phyloP scores from a whole-genome alignment of 768 basidiomycete genomes.

The Boletus rex-veris region DNA sequence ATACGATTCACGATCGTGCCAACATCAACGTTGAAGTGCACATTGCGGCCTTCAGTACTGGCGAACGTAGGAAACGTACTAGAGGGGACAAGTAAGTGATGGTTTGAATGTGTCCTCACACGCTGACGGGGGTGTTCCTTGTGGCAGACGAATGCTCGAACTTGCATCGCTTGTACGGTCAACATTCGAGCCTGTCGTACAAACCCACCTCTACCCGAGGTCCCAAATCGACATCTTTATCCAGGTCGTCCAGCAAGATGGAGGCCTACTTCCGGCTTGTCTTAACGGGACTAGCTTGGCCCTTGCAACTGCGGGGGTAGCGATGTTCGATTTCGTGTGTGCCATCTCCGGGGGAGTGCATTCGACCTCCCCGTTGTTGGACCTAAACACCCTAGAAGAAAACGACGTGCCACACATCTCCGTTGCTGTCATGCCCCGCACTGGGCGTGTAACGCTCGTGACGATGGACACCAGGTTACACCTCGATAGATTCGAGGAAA shows the following conservation, averaged over 20 bases:
- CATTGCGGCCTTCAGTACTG: conserved; percentile 83
- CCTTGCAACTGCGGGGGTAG: conserved; percentile 85
- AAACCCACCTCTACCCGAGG: conserved; percentile 87
- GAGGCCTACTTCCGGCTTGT: conserved; percentile 83
- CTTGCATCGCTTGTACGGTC: conserved; percentile 83
- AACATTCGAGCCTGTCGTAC: conserved; percentile 95
- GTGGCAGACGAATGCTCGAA: conserved; percentile 76
- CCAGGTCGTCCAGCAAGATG: conserved; percentile 92
- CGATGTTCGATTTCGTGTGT: conserved; percentile 86
- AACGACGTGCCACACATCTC: conserved; percentile 85
- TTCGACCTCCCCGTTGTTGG: conserved; percentile 75
- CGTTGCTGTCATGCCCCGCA: conserved; percentile 84
- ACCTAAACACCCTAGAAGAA: conserved; percentile 88
- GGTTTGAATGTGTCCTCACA: neutral
- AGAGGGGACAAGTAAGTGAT: conserved; percentile 82
- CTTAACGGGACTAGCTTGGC: conserved; percentile 96
- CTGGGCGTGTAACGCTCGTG: conserved; percentile 81
- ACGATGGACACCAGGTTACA: conserved; percentile 94
- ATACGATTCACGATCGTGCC: conserved; percentile 83
- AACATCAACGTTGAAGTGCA: conserved; percentile 86
- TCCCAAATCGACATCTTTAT: conserved; percentile 93
- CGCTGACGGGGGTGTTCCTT: conserved; percentile 2
- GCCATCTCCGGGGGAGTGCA: conserved; percentile 88
- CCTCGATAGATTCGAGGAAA: conserved; percentile 88
- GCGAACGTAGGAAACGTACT: conserved; percentile 70